These are phyloP conservation scores for Bonia amplexicaulis DNA, from an alignment of 176 grass and related monocot species.

Conservation along the genomic window DNA sequence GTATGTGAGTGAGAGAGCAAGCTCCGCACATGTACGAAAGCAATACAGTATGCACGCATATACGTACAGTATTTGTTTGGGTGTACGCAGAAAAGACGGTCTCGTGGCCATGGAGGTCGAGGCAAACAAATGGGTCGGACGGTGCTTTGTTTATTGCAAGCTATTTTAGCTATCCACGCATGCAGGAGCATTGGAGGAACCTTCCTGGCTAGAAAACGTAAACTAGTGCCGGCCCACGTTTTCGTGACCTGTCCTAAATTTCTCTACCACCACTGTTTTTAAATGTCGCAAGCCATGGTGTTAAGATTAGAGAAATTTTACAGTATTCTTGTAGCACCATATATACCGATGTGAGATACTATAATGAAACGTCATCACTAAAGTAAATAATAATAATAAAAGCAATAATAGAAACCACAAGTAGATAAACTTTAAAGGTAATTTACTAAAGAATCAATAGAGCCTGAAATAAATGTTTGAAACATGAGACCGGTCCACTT, in stretches of 20 bases:
- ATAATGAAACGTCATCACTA: no score
- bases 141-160: conserved; percentile 20
- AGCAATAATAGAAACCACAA: no score
- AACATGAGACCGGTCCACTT: no score
- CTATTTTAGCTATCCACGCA: neutral
- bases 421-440: no score
- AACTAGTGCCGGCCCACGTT: neutral
- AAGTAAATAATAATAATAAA: no score
- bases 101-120: neutral
- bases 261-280: neutral
- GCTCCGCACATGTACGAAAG: neutral
- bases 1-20: neutral
- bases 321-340: no score
- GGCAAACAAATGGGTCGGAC: neutral
- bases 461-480: no score
- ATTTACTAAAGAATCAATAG: no score
- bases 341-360: no score
- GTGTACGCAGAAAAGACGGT: neutral
- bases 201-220: neutral
- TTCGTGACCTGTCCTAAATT: neutral
- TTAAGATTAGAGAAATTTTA: neutral
- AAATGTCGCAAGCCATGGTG: neutral
- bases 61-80: neutral
- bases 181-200: no score
- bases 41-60: neutral